phyloP scores from a whole-genome alignment of 2,329 filamentous ascomycete genomes.

The Phyllosticta ampelicida region DNA sequence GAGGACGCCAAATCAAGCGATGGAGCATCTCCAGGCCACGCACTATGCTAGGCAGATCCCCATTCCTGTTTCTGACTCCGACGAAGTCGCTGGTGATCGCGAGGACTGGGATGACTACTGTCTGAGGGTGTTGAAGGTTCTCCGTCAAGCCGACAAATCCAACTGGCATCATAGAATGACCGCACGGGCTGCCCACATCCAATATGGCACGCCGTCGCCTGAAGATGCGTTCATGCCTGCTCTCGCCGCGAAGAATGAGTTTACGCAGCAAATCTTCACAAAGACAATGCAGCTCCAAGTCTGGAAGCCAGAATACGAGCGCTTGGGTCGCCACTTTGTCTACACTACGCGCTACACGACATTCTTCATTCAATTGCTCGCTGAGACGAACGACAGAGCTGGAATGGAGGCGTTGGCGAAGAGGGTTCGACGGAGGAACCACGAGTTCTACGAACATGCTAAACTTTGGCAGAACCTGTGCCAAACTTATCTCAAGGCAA shows the following conservation, averaged over 20 bases:
- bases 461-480: slow-evolving; percentile 54
- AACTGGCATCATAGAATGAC: slow-evolving; percentile 95
- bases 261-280: slow-evolving; percentile 78
- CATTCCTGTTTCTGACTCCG: slow-evolving; percentile 20
- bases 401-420: slow-evolving; percentile 70
- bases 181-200: slow-evolving; percentile 55
- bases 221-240: slow-evolving; percentile 39
- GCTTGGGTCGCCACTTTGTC: slow-evolving; percentile 77
- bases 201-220: slow-evolving; percentile 44
- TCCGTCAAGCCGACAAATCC: slow-evolving; percentile 68
- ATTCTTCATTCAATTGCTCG: slow-evolving; percentile 67
- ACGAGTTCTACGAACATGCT: slow-evolving; percentile 57
- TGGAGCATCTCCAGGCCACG: slow-evolving; percentile 41
- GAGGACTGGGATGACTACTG: slow-evolving; percentile 52
- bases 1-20: slow-evolving; percentile 36
- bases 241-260: slow-evolving; percentile 59
- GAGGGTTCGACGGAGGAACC: slow-evolving; percentile 69
- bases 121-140: slow-evolving; percentile 47
- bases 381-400: slow-evolving; percentile 60
- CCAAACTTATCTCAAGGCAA: slow-evolving; percentile 44
- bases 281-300: slow-evolving; percentile 93
- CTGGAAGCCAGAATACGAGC: slow-evolving; percentile 85
- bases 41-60: slow-evolving; percentile 45
- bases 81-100: slow-evolving; percentile 33
- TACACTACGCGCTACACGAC: slow-evolving; percentile 80